Evolutionary conservation across 192 early-diverging fungal genomes (phyloP).

Genomic region (Linnemannia exigua): DNA sequence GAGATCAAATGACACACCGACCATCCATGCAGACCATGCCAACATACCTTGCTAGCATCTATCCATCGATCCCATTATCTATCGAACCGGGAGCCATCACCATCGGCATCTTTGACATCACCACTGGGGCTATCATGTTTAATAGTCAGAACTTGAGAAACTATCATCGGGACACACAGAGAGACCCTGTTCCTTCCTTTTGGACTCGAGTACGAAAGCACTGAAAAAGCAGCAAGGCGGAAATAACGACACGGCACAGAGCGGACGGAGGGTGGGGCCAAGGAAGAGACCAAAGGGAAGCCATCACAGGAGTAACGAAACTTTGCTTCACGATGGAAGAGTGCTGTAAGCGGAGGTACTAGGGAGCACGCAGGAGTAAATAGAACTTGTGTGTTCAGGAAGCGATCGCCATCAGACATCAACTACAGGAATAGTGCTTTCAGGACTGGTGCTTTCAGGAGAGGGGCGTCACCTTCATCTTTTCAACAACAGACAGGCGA

Average conservation of each 20-base stretch:
- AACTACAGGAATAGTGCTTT: neutral
- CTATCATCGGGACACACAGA: neutral
- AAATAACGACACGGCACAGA: neutral
- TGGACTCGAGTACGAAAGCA: neutral
- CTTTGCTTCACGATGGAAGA: neutral
- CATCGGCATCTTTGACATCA: neutral
- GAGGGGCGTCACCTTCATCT: conserved; percentile 2
- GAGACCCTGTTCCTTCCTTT: neutral
- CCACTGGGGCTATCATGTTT: neutral
- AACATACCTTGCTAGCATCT: neutral
- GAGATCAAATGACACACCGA: neutral
- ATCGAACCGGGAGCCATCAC: neutral
- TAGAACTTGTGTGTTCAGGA: neutral
- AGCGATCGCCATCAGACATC: neutral
- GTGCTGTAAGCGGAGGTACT: neutral
- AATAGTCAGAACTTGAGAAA: neutral
- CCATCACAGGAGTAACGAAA: conserved; percentile 3
- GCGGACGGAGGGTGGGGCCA: neutral
- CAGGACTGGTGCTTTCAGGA: neutral
- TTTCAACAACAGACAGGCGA: neutral
- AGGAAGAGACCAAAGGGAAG: neutral
- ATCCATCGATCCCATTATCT: conserved; percentile 9
- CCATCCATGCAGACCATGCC: neutral
- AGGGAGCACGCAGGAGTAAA: neutral
- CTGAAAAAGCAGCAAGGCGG: neutral